These are phyloP conservation scores for Solanum clarkiae DNA, from an alignment of 257 asterid species.

Conservation along the genomic window DNA sequence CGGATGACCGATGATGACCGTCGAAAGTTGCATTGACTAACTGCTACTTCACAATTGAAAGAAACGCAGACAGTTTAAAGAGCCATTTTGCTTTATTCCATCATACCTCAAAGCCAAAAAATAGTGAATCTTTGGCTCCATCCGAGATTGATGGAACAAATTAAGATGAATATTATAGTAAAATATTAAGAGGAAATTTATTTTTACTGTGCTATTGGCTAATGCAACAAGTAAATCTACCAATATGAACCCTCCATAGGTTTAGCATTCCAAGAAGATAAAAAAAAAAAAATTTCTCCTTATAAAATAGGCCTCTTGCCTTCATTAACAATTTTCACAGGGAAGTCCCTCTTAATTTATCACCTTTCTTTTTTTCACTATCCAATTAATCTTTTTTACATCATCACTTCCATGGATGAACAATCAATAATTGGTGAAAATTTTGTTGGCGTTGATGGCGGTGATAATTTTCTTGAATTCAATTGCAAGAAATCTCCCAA, in stretches of 20 bases:
- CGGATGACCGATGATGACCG: too few relatives aligned
- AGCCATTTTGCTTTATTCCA: too few relatives aligned
- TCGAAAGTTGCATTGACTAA: too few relatives aligned
- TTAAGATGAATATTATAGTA: too few relatives aligned
- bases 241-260: slow-evolving; percentile 1
- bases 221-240: neutral
- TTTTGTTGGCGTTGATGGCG: slow-evolving; percentile 5
- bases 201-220: neutral
- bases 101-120: too few relatives aligned
- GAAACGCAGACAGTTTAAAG: too few relatives aligned
- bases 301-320: slow-evolving; percentile 12
- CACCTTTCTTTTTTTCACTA: neutral
- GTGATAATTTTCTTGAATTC: slow-evolving; percentile 1
- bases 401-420: slow-evolving; percentile 28
- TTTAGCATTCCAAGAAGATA: slow-evolving; percentile 31
- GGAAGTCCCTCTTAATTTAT: neutral
- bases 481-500: neutral
- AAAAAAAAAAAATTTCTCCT: neutral
- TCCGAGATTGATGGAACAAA: too few relatives aligned
- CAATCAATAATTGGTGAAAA: slow-evolving; percentile 1
- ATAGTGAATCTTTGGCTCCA: too few relatives aligned
- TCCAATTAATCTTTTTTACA: neutral
- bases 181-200: neutral
- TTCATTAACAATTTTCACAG: neutral
- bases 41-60: too few relatives aligned